Evolutionary conservation across 2,329 filamentous ascomycete species (phyloP), one percentile per base, ranked within the genome.

Genomic region (Fusarium sp.): DNA sequence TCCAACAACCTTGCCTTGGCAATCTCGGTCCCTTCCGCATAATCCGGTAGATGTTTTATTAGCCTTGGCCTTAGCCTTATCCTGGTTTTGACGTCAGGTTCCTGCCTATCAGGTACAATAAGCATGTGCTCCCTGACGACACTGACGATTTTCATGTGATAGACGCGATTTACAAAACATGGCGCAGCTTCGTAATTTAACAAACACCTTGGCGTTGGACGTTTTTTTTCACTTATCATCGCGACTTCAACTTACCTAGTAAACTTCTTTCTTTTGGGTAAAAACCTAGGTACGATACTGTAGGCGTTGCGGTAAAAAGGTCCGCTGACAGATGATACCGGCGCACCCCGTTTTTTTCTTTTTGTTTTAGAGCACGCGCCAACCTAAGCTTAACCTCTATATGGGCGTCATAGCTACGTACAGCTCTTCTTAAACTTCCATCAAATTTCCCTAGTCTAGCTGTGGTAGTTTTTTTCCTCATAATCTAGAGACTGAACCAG

Each of bases 61-160:
- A 10, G 26, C 26, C 26, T 26, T 26, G 15, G 28, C 20, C 39
- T 22, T 28, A 55, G 53, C 44, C 51, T 51, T 54, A 56, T 44
- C 53, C 69, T 56, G 54, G 37, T 50, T 60, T 74, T 73, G 68
- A 74, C 71, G 70, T 71, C 68, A 71, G 63, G 65, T 63, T 43
- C 68, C 65, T 74, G 65, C 68, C 68, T 71, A 74, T 73, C 68
- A 74, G 71, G 70, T 37, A 73, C 70, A 7, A 19, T 49, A 41
- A 39, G 56, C 54, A 71, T 72, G 68, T 68, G 63, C 58, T 61
- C 19, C 32, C 45, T 22, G 30, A 54, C 35, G 24, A 28, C 30
- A 33, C 49, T 17, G 40, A 44, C 43, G 49, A 55, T n/a, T 60
- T 62, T 53, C 61, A 69, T 67, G 61, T 64, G 68, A 69, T 65